These are phyloP conservation scores for Neofusicoccum umdonicola DNA, from an alignment of 2,329 filamentous ascomycete genomes.

Conservation along the genomic window DNA sequence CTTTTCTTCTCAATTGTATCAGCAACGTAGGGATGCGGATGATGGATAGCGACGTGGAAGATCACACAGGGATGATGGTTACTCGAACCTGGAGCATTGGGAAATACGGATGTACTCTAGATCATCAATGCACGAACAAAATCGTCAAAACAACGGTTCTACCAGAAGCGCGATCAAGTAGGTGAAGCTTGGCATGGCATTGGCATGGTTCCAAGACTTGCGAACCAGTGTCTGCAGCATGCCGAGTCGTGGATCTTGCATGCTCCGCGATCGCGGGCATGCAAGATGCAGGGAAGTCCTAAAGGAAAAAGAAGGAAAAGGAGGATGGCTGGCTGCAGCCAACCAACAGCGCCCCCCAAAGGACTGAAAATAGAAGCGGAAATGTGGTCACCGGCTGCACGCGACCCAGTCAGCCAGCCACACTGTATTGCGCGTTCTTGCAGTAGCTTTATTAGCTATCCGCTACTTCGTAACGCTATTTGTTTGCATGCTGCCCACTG, in stretches of 20 bases:
- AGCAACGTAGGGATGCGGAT: constrained; percentile 11
- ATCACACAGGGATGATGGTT: background rate
- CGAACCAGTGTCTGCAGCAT: background rate
- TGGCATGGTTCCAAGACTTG: background rate
- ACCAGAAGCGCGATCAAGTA: background rate
- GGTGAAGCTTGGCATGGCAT: background rate
- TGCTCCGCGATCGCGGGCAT: background rate
- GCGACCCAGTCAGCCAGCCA: constrained; percentile 2
- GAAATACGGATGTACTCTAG: constrained; percentile 9
- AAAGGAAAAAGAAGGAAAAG: background rate
- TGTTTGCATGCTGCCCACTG: constrained; percentile 12
- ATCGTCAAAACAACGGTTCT: background rate
- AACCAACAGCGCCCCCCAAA: background rate
- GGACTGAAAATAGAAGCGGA: constrained; percentile 6
- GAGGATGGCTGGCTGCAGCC: background rate
- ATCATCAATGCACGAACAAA: constrained; percentile 8
- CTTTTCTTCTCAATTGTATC: constrained; percentile 1
- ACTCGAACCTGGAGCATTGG: constrained; percentile 4
- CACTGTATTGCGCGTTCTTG: constrained; percentile 14
- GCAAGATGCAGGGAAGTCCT: constrained; percentile 1
- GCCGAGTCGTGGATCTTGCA: constrained; percentile 8
- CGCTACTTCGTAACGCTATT: constrained; percentile 11
- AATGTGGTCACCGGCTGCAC: constrained; percentile 2
- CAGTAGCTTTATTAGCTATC: constrained; percentile 11
- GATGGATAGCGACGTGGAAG: constrained; percentile 11